Percentiles rank a stretch among this genome's conserved stretches.
phyloP scores from a whole-genome alignment of 2,329 filamentous ascomycete species.

The Cladosporium cucumerinum region DNA sequence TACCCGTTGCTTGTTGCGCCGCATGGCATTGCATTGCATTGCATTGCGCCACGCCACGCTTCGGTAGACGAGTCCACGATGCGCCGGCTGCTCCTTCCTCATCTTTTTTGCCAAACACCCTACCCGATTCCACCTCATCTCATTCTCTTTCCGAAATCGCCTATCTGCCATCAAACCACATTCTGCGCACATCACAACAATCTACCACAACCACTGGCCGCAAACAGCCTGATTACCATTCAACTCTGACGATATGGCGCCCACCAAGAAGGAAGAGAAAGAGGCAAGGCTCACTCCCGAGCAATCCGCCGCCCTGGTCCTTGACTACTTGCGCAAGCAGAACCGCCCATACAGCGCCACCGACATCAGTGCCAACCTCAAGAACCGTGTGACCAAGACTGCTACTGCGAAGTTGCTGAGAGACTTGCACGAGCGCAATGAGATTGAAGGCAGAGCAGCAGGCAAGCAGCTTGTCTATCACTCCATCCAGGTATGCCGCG shows the following conservation, averaged over 20 bases:
- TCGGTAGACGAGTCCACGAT: neutral
- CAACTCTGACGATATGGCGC: conserved; percentile 25
- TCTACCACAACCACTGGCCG: neutral
- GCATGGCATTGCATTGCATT: neutral
- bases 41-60: neutral
- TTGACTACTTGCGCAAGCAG: conserved; percentile 32
- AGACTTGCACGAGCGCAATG: conserved; percentile 58
- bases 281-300: conserved; percentile 31
- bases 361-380: conserved; percentile 36
- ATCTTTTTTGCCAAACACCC: neutral
- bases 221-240: neutral
- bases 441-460: conserved; percentile 56
- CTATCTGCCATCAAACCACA: neutral
- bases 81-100: conserved; percentile 8
- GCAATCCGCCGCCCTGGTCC: conserved; percentile 29
- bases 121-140: neutral
- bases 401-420: conserved; percentile 60
- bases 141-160: neutral
- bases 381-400: conserved; percentile 41
- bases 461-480: conserved; percentile 64
- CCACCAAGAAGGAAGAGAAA: conserved; percentile 32
- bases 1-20: neutral
- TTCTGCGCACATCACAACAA: neutral
- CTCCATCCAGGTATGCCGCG: conserved; percentile 41
- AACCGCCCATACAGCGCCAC: conserved; percentile 36